Base-by-base conservation (phyloP, 2,329 filamentous ascomycete species). In the Talaromyces atroroseus region DNA sequence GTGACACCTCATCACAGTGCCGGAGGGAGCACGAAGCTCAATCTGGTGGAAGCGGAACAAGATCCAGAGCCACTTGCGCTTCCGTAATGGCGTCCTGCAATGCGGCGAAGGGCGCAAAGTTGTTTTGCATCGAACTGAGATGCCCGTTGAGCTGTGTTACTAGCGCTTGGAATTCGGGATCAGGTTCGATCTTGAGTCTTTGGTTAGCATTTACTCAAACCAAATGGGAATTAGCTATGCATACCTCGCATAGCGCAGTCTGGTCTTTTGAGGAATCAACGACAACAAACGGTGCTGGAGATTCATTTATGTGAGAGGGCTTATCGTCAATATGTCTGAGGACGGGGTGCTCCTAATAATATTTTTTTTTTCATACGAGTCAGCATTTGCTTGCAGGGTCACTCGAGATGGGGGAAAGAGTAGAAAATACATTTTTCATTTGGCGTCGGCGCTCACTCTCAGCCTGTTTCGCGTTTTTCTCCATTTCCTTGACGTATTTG, bases 81-180 rank as follows among this genome's bases (percentile, higher is more conserved):
- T 71, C 68, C 38, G 63, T 63, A 54, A 76, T 68, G 6, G 71
- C 72, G 51, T 74, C 71, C 10, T 63, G 65, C 34, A 76, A 60
- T 3, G 71, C 72, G 38, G 59, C 58, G 32, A 75, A 64, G 16
- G 73, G 71, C 16, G 66, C 65, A 2, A 66, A 67, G 54, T 77
- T 77, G 52, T 63, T 71, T 55, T 72, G 70, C 70, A 77, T 76
- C 4, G 75, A 77, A 60, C 68, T 67, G 18, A 77, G 66, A 66
- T 77, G 75, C 36, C 65, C 71, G 52, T 71, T 71, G 14, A 77
- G 60, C 58, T 76, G 75, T 50, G 67, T 69, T 57, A 76, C 62
- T 44, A 77, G 59, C 23, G 58, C 60, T 18, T 63, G 60, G 18
- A 73, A 59, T 21, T 73, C 71, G 8, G 72, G 66, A 57, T 76